Evolutionary conservation across 2,329 filamentous ascomycete genomes (phyloP), one percentile per base, ranked within the genome.

Genomic region (Simplicillium sp.): DNA sequence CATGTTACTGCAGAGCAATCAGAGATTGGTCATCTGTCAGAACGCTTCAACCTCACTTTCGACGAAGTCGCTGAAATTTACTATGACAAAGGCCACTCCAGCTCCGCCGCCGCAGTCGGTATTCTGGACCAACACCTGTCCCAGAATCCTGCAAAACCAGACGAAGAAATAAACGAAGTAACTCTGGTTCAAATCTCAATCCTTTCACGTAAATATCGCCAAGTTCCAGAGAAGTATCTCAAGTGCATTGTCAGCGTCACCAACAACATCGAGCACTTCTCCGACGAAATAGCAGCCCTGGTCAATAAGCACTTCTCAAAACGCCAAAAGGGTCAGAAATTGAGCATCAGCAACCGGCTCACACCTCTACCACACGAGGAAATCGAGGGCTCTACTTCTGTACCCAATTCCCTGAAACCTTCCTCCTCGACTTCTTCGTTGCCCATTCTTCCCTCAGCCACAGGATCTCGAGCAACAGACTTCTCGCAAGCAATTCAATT

Each of bases 171-270:
- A 25, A 9, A 25, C 20, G 20, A 25, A 6, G 9, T 25, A 25
- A 9, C 20, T 6, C 9, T 25, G 9, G 20, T 25, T 25, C 20
- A 25, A 25, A 25, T 25, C 9, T 25, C 20, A 25, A 25, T 60
- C 29, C 57, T 69, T 6, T 54, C 51, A 2, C 49, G 58, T 17
- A 62, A 63, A 35, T 62, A 66, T 36, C 55, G 58, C 13, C 65
- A 66, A 45, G 55, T 73, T 0, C 70, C 70, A 1, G 52, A 53
- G 14, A 48, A 61, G n/a, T 68, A 68, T 39, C 54, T 73, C 44
- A 50, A 55, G 2, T 61, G 65, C 2, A 54, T 69, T 13, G 59
- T 70, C 5, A 64, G 68, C 20, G 58, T 66, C 11, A 61, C 64
- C 1, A 52, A 54, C 6, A 51, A 58, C 9, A 54, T 57, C 16